Percentiles rank a stretch among this genome's conserved stretches.
These are phyloP conservation scores for Cercospora berteroae DNA, from an alignment of 2,329 filamentous ascomycete species.

Conservation along the genomic window DNA sequence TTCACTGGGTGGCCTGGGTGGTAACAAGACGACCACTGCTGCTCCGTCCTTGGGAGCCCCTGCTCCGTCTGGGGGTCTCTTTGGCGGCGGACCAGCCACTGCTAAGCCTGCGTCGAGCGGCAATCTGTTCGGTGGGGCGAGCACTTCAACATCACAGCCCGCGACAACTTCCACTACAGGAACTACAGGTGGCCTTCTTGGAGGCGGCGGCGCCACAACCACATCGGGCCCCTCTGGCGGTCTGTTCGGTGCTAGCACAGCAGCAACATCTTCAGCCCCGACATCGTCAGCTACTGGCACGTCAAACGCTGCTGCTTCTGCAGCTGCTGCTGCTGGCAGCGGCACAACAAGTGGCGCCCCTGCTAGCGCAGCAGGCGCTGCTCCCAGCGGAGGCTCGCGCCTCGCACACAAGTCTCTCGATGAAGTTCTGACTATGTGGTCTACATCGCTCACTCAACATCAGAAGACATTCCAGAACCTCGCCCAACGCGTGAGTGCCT, in stretches of 20 bases:
- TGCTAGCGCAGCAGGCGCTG: conserved; percentile 65
- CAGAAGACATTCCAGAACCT: conserved; percentile 95
- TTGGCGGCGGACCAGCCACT: neutral
- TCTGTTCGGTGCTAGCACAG: conserved; percentile 14
- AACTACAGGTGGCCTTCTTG: neutral
- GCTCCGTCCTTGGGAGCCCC: neutral
- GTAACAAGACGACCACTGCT: conserved; percentile 5
- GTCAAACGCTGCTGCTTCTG: neutral
- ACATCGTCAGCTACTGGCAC: neutral
- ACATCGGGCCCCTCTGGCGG: conserved; percentile 9
- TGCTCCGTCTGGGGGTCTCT: conserved; percentile 7
- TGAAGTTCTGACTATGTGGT: conserved; percentile 96
- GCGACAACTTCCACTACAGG: conserved; percentile 8
- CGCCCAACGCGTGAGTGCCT: conserved; percentile 79
- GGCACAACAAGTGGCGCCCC: conserved; percentile 7
- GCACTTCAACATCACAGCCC: conserved; percentile 4
- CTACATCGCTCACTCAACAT: conserved; percentile 89
- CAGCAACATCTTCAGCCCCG: conserved; percentile 1
- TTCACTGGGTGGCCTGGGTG: conserved; percentile 1
- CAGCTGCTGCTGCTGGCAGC: neutral
- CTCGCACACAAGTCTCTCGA: conserved; percentile 99
- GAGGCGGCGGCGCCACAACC: neutral
- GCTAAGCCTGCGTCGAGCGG: conserved; percentile 7
- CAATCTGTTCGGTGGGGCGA: conserved; percentile 2
- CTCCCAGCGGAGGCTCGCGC: conserved; percentile 76